Conservation (phyloP, 441 rosid genomes). For the Brassica balearica region DNA sequence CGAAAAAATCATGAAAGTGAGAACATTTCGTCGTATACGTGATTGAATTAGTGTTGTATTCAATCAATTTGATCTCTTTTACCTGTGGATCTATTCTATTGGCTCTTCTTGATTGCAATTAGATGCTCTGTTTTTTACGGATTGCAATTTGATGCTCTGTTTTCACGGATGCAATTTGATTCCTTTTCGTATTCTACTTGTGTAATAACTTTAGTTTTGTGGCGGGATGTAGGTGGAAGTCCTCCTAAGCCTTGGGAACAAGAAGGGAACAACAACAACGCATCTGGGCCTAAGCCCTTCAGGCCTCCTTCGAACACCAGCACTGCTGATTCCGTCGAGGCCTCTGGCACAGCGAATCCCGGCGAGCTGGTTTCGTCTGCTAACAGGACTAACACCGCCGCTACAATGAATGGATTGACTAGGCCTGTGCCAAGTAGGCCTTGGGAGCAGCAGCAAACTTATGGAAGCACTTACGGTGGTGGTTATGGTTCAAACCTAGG, state of each 20-base stretch:
- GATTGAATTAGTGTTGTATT: slow-evolving; percentile 10
- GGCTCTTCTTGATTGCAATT: slow-evolving; percentile 6
- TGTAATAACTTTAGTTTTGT: no score
- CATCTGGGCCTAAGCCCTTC: slow-evolving; percentile 85
- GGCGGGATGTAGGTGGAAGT: slow-evolving; percentile 50
- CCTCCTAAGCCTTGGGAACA: slow-evolving; percentile 99
- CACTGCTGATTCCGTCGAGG: slow-evolving; percentile 93
- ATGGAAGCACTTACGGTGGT: slow-evolving; percentile 44
- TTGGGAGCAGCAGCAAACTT: slow-evolving; percentile 82
- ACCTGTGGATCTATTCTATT: not conserved
- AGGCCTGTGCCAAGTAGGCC: slow-evolving; percentile 90
- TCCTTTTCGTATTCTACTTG: no score
- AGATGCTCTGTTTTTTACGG: not conserved
- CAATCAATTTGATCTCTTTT: not conserved
- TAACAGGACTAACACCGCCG: slow-evolving; percentile 50
- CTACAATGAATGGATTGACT: slow-evolving; percentile 51
- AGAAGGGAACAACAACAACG: slow-evolving; percentile 53
- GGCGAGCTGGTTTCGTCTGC: slow-evolving; percentile 74
- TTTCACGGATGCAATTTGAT: no score
- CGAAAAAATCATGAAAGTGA: not conserved
- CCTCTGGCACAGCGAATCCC: slow-evolving; percentile 90
- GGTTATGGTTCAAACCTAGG: slow-evolving; percentile 49
- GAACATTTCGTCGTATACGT: not conserved
- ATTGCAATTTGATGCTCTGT: no score
- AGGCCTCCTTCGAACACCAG: slow-evolving; percentile 88